phyloP scores from a whole-genome alignment of 176 grass and related monocot species.

The Oropetium thomaeum region DNA sequence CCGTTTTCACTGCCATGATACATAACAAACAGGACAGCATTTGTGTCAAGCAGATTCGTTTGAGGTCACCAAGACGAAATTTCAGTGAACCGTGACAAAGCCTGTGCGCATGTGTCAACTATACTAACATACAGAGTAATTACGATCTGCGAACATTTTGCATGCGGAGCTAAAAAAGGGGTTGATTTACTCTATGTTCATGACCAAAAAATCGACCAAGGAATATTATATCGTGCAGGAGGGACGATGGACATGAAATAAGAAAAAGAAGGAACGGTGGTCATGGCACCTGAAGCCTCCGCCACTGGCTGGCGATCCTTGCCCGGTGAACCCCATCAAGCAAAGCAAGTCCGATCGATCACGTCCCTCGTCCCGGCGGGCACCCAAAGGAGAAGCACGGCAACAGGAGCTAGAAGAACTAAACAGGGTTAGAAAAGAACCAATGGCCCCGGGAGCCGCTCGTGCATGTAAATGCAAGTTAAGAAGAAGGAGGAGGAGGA shows the following conservation, averaged over 20 bases:
- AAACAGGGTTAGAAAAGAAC: too few species aligned
- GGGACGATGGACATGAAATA: too few species aligned
- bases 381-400: neutral
- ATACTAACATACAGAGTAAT: neutral
- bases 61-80: neutral
- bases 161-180: too few species aligned
- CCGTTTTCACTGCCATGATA: slow-evolving; percentile 61
- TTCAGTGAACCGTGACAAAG: neutral
- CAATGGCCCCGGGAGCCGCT: neutral
- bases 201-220: too few species aligned
- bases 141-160: neutral
- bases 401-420: neutral
- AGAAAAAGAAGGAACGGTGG: neutral
- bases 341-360: neutral
- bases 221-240: too few species aligned
- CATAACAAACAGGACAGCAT: neutral
- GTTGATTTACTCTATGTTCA: too few species aligned
- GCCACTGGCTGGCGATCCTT: slow-evolving; percentile 46
- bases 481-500: neutral
- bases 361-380: slow-evolving; percentile 9
- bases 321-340: slow-evolving; percentile 33
- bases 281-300: slow-evolving; percentile 66
- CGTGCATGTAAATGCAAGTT: slow-evolving; percentile 2
- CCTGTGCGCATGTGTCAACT: neutral
- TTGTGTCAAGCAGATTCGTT: neutral